phyloP scores from a whole-genome alignment of 148 eudicot genomes.

The Limonium bicolor region DNA sequence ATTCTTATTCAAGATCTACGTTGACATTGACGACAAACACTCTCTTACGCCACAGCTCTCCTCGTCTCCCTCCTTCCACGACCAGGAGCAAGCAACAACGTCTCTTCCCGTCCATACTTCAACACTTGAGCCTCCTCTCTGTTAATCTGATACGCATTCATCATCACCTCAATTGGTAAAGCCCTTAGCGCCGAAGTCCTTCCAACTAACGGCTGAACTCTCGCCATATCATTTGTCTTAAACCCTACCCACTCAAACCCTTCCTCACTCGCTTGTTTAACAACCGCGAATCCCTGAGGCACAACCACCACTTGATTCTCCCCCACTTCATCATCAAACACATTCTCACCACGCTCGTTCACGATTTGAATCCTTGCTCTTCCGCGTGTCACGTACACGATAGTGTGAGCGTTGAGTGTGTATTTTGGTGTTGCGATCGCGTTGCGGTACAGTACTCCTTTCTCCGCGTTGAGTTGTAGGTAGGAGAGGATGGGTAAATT shows the following conservation, averaged over 20 bases:
- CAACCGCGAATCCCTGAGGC: conserved; percentile 53
- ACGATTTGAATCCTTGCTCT: conserved; percentile 49
- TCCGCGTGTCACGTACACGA: conserved; percentile 41
- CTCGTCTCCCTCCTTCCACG: conserved; percentile 4
- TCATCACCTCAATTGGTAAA: conserved; percentile 39
- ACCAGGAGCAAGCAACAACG: conserved; percentile 22
- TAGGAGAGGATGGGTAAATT: conserved; percentile 46
- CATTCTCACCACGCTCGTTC: conserved; percentile 30
- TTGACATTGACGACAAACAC: too few species aligned
- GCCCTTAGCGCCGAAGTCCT: conserved; percentile 48
- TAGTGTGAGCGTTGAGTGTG: conserved; percentile 42
- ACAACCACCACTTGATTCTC: conserved; percentile 53
- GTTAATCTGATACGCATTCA: conserved; percentile 37
- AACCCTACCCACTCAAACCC: conserved; percentile 62
- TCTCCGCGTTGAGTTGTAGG: conserved; percentile 57
- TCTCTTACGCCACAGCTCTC: conserved; percentile 21
- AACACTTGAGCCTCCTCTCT: conserved; percentile 31
- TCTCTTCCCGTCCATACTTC: conserved; percentile 35
- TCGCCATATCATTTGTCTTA: conserved; percentile 54
- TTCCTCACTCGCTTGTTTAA: conserved; percentile 40
- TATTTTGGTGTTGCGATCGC: conserved; percentile 55
- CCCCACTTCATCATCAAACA: conserved; percentile 37
- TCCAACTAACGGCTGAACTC: conserved; percentile 42
- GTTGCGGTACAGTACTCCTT: conserved; percentile 56
- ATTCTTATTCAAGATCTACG: too few species aligned